Base-by-base conservation (phyloP, 2,329 filamentous ascomycete genomes). In the Colletotrichum sp. region DNA sequence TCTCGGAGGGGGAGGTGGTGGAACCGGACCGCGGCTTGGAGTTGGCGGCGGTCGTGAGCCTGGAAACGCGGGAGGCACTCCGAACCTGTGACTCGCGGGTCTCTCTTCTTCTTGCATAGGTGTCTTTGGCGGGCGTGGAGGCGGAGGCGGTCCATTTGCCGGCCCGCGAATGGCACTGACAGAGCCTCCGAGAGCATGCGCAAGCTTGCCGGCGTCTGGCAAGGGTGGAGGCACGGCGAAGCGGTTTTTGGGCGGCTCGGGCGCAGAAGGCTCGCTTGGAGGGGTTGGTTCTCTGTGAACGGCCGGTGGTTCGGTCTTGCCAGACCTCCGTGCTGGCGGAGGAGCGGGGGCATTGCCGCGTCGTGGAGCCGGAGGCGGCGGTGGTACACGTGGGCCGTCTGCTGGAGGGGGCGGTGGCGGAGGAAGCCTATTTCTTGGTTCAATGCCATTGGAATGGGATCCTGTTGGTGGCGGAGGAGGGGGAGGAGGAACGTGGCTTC, bases 141-240 rank as follows among this genome's bases (percentile, higher is more conserved):
- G 93, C 48, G 93, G 93, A 28, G 92, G 91, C 32, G 93, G 93
- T 2, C 90, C 93, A 52, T 75, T 77, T 55, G 71, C 70, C 12
- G 64, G 64, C 28, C 74, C 74, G 10, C 74, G 74, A 27, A 77
- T 65, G 27, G 70, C 65, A 87, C 87, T 12, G 87, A 76, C 65
- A 8, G 89, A 71, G 79, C 81, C 16, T 82, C 85, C 81, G 79
- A 87, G 56, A 84, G 81, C 87, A 85, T 93, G 89, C 5, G 94
- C 95, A 82, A 92, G 97, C 84, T 95, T 98, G 48, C 97, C 97
- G 74, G 97, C 97, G 83, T 98, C 96, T 71, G 95, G 92, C 75
- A 98, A 86, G 4, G 96, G 95, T 39, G 97, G 97, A 61, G 97
- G 97, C 10, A 78, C 77, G 22, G 72, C 75, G 22, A 77, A 78